These are phyloP conservation scores for Corylus heterophylla DNA, from an alignment of 306 rosid species.

Conservation along the genomic window DNA sequence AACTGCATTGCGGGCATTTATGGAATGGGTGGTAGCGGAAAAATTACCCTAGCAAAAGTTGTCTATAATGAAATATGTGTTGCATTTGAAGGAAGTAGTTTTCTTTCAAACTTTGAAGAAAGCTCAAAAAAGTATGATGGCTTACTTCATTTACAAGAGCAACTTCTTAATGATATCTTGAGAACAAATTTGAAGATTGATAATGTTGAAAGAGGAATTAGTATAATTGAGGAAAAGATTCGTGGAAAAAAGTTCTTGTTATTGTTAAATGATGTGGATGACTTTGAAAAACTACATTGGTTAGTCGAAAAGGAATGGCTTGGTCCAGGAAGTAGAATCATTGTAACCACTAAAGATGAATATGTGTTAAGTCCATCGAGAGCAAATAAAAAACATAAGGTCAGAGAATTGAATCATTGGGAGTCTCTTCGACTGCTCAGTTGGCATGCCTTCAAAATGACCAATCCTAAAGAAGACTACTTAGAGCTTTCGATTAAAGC, in stretches of 20 bases:
- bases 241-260: conserved; percentile 9
- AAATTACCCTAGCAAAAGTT: too few species aligned
- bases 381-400: background rate
- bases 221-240: background rate
- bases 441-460: conserved; percentile 34
- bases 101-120: too few species aligned
- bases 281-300: background rate
- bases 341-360: conserved; percentile 30
- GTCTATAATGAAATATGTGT: too few species aligned
- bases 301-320: background rate
- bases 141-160: conserved; percentile 14
- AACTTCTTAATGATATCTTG: conserved; percentile 19
- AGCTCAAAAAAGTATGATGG: background rate
- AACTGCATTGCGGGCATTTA: too few species aligned
- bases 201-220: background rate
- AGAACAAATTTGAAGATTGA: background rate
- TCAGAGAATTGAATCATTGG: background rate
- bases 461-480: background rate
- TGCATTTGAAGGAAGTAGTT: too few species aligned
- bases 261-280: conserved; percentile 26
- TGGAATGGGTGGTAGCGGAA: too few species aligned
- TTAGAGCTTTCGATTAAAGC: conserved; percentile 2
- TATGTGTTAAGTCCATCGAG: background rate
- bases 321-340: conserved; percentile 28
- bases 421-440: conserved; percentile 37